Evolutionary conservation across 768 basidiomycete species (phyloP).

Genomic region (Infundibulicybe gibba): DNA sequence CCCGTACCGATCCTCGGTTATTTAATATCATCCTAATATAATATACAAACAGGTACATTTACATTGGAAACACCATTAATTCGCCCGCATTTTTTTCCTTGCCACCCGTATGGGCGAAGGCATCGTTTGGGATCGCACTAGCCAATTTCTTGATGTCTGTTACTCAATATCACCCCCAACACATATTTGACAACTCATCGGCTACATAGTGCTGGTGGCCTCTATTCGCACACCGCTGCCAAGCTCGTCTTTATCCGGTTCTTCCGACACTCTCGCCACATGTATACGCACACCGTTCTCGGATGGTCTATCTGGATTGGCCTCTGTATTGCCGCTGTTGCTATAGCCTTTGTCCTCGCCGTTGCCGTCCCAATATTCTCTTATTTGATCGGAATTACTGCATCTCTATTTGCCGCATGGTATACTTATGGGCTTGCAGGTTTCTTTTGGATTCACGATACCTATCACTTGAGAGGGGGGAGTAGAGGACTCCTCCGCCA

Average conservation of each 20-base stretch:
- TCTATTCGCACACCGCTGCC: constrained; percentile 50
- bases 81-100: constrained; percentile 47
- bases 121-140: constrained; percentile 43
- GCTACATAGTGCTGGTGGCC: constrained; percentile 31
- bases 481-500: constrained; percentile 24
- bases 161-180: neutral
- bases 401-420: constrained; percentile 55
- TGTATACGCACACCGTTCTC: constrained; percentile 45
- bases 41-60: constrained; percentile 31
- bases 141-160: constrained; percentile 48
- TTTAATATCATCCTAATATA: neutral
- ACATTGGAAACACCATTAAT: constrained; percentile 41
- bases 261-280: constrained; percentile 43
- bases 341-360: constrained; percentile 42
- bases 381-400: constrained; percentile 48
- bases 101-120: constrained; percentile 46
- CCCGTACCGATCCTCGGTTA: neutral
- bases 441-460: constrained; percentile 52
- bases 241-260: constrained; percentile 51
- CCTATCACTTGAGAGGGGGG: constrained; percentile 37
- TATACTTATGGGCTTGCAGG: constrained; percentile 54
- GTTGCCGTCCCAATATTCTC: constrained; percentile 54
- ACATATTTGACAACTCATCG: neutral
- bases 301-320: constrained; percentile 46
- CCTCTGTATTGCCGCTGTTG: constrained; percentile 36